Evolutionary conservation across 78 protist genomes (phyloP).

Genomic region (Dictyostelium citrinum): DNA sequence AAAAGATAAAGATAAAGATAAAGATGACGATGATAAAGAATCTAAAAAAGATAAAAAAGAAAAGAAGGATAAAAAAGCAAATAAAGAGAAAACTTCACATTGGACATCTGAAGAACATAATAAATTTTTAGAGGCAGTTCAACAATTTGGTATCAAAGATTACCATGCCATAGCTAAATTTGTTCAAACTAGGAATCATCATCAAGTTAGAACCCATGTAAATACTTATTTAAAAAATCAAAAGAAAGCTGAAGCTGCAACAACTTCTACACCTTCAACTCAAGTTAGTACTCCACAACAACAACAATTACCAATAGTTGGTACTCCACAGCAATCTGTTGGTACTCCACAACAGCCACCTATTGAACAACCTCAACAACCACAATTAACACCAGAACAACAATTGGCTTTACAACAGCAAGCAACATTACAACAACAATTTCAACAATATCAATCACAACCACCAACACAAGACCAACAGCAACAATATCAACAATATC

Average conservation of each 20-base stretch:
- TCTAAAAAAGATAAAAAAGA: neutral
- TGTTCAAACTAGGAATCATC: slow-evolving; percentile 26
- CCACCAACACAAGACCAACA: neutral
- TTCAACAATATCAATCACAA: neutral
- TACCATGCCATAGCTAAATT: neutral
- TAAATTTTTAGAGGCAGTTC: slow-evolving; percentile 45
- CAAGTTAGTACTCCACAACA: slow-evolving; percentile 2
- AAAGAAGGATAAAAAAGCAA: neutral
- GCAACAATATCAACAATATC: neutral
- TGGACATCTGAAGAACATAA: slow-evolving; percentile 58
- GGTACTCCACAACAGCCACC: neutral
- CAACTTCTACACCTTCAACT: neutral
- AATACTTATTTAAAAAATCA: slow-evolving; percentile 40
- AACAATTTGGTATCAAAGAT: slow-evolving; percentile 13
- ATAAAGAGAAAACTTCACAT: slow-evolving; percentile 31
- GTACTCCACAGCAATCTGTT: neutral
- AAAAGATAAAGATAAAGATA: neutral
- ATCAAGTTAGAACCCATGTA: slow-evolving; percentile 61
- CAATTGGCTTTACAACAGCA: neutral
- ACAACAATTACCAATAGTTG: slow-evolving; percentile 12
- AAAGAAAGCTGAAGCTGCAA: slow-evolving; percentile 19
- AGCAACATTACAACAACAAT: neutral
- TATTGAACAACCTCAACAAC: neutral
- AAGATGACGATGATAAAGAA: neutral
- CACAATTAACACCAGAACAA: neutral